Evolutionary conservation across 176 grass and related monocot genomes (phyloP), one percentile per base, ranked within the genome.

Genomic region (Aegilops speltoides): DNA sequence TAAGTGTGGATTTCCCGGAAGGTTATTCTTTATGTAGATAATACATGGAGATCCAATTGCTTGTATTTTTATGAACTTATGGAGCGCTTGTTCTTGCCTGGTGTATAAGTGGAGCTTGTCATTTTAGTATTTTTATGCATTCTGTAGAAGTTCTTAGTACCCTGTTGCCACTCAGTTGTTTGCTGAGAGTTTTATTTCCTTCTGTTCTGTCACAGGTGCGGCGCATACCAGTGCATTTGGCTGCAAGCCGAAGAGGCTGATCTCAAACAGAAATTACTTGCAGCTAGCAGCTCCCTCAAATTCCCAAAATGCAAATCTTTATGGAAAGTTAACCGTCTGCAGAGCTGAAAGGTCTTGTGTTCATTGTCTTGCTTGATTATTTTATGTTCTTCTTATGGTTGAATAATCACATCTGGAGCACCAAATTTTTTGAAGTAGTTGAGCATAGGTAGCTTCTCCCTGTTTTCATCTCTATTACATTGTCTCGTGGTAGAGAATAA

Each of bases 311-410:
- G 8, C 17, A 54, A 85, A 63, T 43, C 26, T 15, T 3, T 25
- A 43, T 48, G 45, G 29, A 31, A 82, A 80, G 19, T 73, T 91
- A 23, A 56, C 87, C 19, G 76, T 87, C 76, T 86, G 76, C 88
- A 84, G 76, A 84, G 84, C 87, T 64, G 68, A 89, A 52, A 94
- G 89, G 87, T 94, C 15, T 73, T 34, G 37, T 38, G 54, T 81
- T 19, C 31, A 25, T 8, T 36, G 16, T 11, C 22, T 15, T 22
- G 13, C 38, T 37, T 15, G 16, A 43, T 32, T 73, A 33, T 74
- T 37, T 37, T 73, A 20, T 50, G 6, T 57, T 16, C 3, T 57
- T 20, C 1, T 10, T 12, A 80, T 31, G 5, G 12, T 52, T 70
- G 11, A 70, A 48, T 40, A 32, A 14, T 71, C 28, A 34, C 66